Conservation (phyloP, 345 rosid genomes). For the Bruguiera gymnorhiza region DNA sequence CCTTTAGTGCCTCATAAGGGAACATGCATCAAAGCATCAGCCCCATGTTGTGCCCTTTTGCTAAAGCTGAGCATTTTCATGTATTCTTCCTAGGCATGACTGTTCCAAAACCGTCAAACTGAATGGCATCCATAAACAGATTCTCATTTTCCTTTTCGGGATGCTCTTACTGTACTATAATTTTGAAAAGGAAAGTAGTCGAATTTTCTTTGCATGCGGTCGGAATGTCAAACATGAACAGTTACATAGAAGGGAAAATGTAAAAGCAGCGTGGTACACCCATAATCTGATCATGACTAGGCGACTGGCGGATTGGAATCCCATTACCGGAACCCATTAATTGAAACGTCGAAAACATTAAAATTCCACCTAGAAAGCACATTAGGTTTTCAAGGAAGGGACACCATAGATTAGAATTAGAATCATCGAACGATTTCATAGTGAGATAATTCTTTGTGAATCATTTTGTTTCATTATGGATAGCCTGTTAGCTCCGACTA, state of each 20-base stretch:
- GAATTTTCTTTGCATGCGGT: neutral
- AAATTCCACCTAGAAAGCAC: no score
- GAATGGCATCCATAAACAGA: conserved; percentile 1
- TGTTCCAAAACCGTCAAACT: conserved; percentile 6
- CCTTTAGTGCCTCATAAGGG: neutral
- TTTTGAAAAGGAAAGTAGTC: neutral
- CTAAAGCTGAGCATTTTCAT: neutral
- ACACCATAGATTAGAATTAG: no score
- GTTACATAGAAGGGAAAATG: neutral
- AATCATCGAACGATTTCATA: no score
- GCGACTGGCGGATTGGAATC: no score
- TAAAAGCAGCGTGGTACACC: neutral
- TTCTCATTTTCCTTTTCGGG: neutral
- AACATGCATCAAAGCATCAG: neutral
- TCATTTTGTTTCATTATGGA: no score
- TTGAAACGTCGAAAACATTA: no score
- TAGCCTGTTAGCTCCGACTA: no score
- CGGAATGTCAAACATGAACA: conserved; percentile 23
- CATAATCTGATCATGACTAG: conserved; percentile 5
- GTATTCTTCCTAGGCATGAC: conserved; percentile 13
- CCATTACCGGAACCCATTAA: no score
- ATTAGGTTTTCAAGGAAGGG: no score
- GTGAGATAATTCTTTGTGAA: no score
- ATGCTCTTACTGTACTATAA: neutral
- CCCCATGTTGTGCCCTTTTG: neutral